phyloP scores from a whole-genome alignment of 495 filamentous ascomycete genomes.

The Pseudoneurospora amorphoporcata region DNA sequence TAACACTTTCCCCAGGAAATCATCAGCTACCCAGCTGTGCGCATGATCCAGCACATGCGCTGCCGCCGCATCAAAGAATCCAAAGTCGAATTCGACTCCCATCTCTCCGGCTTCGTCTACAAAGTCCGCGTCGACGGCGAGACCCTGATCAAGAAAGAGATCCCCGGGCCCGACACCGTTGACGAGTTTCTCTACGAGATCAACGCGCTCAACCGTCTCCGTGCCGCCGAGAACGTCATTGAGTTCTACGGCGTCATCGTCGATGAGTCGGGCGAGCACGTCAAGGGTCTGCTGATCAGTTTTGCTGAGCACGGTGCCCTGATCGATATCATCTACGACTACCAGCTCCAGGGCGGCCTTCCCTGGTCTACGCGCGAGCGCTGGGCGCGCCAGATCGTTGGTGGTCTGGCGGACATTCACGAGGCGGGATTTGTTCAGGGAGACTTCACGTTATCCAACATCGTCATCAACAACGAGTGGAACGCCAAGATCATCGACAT shows the following conservation, averaged over 20 bases:
- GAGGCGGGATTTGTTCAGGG: conserved; percentile 96
- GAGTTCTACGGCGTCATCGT: conserved; percentile 83
- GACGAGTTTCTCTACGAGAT: conserved; percentile 98
- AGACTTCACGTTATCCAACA: conserved; percentile 94
- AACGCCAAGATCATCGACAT: conserved; percentile 98
- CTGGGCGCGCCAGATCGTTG: conserved; percentile 90
- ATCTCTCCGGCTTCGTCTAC: conserved; percentile 96
- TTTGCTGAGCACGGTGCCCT: conserved; percentile 82
- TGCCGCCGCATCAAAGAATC: conserved; percentile 60
- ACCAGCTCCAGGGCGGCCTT: conserved; percentile 40
- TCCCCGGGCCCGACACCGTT: conserved; percentile 89
- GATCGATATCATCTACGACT: conserved; percentile 83
- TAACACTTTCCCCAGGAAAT: conserved; percentile 49
- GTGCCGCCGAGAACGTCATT: conserved; percentile 66
- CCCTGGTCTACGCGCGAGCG: conserved; percentile 69
- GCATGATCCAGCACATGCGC: conserved; percentile 63
- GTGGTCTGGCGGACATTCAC: conserved; percentile 84
- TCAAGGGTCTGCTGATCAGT: conserved; percentile 86
- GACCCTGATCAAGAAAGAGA: conserved; percentile 92
- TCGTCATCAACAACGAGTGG: conserved; percentile 77
- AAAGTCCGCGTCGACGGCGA: conserved; percentile 64
- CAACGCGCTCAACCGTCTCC: conserved; percentile 79
- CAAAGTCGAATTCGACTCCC: conserved; percentile 73
- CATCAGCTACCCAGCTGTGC: conserved; percentile 72
- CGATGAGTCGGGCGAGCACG: conserved; percentile 59